Base-by-base conservation (phyloP, 805 yeast genomes). In the Starmerella cellae region DNA sequence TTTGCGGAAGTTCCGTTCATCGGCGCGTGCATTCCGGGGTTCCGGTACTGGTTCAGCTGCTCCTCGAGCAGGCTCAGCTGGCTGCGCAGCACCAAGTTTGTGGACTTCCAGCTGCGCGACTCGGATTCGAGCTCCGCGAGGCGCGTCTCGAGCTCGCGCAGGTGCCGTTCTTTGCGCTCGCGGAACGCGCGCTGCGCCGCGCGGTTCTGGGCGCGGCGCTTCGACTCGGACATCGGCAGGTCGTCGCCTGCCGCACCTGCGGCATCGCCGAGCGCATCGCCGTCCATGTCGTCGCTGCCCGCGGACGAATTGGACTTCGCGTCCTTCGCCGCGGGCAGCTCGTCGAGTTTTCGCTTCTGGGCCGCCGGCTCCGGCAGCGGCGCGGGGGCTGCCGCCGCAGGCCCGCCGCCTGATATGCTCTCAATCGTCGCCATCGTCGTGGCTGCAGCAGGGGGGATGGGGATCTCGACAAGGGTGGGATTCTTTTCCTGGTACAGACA, bases 171-270 rank as follows among this genome's bases (percentile, higher is more conserved):
- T 60, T 88, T 88, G 47, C 97, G 74, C 62, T 91, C 97, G 44
- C 97, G 69, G 40, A 44, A 44, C 5, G 97, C 97, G 42, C 97
- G 69, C 63, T 91, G 98, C n/a, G 97, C 97, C 3, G 96, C 96
- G 55, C 97, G 72, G 61, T 91, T 88, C 64, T 91, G 97, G 2
- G 96, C 96, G 14, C 94, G 84, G 53, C 98, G 70, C 67, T 83
- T 88, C 55, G 75, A 77, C 58, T 80, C 84, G 8, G 93, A 87
- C 13, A 46, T 44, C 6, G 33, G 41, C 23, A 41, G 3, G n/a
- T 21, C 38, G 11, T 41, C 43, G 18, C 20, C 30, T 10, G 24
- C 22, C 19, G 27, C 22, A 13, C 29, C 21, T n/a, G n/a, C n/a
- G 21, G 13, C 35, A 14, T 31, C 43, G 10, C 10, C 34, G 32